phyloP scores from a whole-genome alignment of 306 rosid genomes.

The Trifolium fragiferum region DNA sequence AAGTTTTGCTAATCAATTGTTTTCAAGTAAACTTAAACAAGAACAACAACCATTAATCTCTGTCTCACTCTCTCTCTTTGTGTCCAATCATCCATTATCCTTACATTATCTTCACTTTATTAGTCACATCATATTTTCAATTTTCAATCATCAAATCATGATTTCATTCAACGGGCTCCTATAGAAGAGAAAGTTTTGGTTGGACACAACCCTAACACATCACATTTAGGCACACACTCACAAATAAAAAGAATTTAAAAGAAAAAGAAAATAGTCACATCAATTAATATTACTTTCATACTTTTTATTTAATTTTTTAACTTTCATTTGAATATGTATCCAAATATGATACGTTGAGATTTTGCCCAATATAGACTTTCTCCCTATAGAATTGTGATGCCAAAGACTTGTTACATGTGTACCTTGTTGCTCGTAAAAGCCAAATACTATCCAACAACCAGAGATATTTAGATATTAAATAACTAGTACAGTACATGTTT shows the following conservation, averaged over 20 bases:
- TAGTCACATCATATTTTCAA: slow-evolving; percentile 54
- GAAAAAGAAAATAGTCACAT: too few relatives aligned
- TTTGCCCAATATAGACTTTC: too few relatives aligned
- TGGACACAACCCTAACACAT: too few relatives aligned
- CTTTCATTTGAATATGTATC: too few relatives aligned
- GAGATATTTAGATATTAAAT: too few relatives aligned
- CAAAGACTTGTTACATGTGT: slow-evolving; percentile 5
- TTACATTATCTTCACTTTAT: slow-evolving; percentile 64
- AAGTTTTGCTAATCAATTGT: neutral
- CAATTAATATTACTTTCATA: too few relatives aligned
- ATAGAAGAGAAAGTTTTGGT: too few relatives aligned
- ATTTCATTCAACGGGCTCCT: slow-evolving; percentile 37
- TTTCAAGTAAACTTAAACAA: neutral
- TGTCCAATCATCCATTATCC: slow-evolving; percentile 60
- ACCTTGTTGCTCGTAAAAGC: neutral
- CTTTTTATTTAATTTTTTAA: too few relatives aligned
- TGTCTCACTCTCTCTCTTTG: slow-evolving; percentile 45
- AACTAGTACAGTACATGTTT: too few relatives aligned
- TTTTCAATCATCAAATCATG: slow-evolving; percentile 65
- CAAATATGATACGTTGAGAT: too few relatives aligned
- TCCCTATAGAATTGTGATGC: slow-evolving; percentile 39
- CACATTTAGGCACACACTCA: too few relatives aligned
- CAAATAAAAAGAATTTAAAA: too few relatives aligned
- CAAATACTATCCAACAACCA: neutral
- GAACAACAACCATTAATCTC: slow-evolving; percentile 37